Percentiles rank a stretch among this genome's conserved stretches.
Conservation (phyloP, 2,329 filamentous ascomycete genomes). For the Paraphaeosphaeria sporulosa region DNA sequence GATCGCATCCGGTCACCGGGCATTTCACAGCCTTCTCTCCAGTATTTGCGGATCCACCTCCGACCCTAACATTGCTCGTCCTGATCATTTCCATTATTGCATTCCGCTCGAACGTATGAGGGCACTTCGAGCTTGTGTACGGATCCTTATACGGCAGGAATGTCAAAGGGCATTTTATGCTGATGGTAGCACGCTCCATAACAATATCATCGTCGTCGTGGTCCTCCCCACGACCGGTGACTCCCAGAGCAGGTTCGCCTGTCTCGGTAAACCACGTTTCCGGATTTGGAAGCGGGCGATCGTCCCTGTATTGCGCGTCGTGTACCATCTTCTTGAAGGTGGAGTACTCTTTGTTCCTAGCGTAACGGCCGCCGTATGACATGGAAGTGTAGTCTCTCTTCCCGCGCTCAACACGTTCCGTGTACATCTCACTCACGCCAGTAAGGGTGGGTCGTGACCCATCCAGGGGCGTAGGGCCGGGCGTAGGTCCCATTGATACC, state of each 20-base stretch:
- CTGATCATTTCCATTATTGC: conserved; percentile 66
- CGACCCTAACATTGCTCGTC: conserved; percentile 24
- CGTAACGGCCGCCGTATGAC: conserved; percentile 58
- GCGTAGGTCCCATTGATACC: conserved; percentile 46
- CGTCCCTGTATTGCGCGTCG: conserved; percentile 64
- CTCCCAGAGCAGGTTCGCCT: conserved; percentile 52
- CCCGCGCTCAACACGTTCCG: conserved; percentile 47
- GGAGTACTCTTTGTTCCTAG: conserved; percentile 66
- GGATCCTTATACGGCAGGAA: conserved; percentile 71
- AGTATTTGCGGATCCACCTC: conserved; percentile 20
- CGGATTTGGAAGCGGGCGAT: conserved; percentile 62
- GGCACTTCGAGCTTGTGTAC: conserved; percentile 71
- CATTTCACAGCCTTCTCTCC: conserved; percentile 59
- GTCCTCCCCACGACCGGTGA: conserved; percentile 50
- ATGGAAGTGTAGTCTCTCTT: conserved; percentile 54
- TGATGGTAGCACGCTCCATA: conserved; percentile 68
- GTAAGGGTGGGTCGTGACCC: conserved; percentile 41
- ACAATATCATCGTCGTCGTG: conserved; percentile 71
- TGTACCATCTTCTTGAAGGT: conserved; percentile 69
- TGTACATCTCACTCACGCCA: conserved; percentile 49
- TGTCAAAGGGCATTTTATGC: conserved; percentile 74
- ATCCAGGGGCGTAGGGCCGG: conserved; percentile 49
- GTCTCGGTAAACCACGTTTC: conserved; percentile 69
- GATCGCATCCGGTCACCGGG: conserved; percentile 70
- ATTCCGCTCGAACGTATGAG: conserved; percentile 74